Percentiles rank a stretch among this genome's conserved stretches.
Evolutionary conservation across 345 rosid genomes (phyloP).

Genomic region (Euphorbia peplus): DNA sequence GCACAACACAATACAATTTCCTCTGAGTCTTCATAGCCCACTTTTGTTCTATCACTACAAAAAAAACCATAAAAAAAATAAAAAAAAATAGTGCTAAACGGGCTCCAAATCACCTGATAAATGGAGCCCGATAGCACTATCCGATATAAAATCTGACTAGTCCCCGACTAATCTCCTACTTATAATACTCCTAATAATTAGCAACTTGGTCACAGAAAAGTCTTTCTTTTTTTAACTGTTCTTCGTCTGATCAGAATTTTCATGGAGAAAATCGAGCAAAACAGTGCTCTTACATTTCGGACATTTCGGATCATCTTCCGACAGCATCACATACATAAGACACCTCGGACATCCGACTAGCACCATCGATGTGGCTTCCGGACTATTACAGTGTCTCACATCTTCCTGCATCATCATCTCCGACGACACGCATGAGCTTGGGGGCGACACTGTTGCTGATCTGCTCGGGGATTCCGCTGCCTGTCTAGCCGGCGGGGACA

Average conservation of each 20-base stretch:
- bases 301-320: conserved; percentile 23
- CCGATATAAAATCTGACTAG: conserved; percentile 1
- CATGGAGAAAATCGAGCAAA: conserved; percentile 27
- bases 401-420: too few relatives aligned
- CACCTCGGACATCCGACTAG: conserved; percentile 52
- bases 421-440: conserved; percentile 89
- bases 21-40: conserved; percentile 20
- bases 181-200: conserved; percentile 27
- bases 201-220: too few relatives aligned
- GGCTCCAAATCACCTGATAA: conserved; percentile 39
- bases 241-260: conserved; percentile 32
- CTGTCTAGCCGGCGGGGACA: conserved; percentile 79
- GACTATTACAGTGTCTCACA: conserved; percentile 60
- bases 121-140: conserved; percentile 71
- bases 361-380: conserved; percentile 90
- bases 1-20: conserved; percentile 18
- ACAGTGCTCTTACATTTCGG: conserved; percentile 30
- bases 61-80: neutral
- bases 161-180: too few relatives aligned
- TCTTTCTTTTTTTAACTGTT: conserved; percentile 19
- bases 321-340: conserved; percentile 30
- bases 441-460: conserved; percentile 69
- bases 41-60: conserved; percentile 31
- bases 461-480: conserved; percentile 56
- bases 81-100: conserved; percentile 42